Percentiles rank a stretch among this genome's conserved stretches.
Evolutionary conservation across 345 rosid species (phyloP).

Genomic region (Syzygium aqueum): DNA sequence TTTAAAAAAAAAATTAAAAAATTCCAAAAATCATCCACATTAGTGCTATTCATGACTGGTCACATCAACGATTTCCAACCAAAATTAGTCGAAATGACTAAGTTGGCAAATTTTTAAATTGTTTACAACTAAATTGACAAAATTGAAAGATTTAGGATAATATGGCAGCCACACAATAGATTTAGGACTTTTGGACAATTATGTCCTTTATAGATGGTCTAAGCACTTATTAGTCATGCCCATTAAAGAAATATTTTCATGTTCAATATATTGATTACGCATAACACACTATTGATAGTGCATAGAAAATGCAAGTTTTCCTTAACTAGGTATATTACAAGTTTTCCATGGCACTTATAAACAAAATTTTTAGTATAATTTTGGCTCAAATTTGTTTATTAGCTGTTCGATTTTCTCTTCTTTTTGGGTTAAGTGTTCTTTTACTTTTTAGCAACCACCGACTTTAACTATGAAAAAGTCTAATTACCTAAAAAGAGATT

Average conservation of each 20-base stretch:
- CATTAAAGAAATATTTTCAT: not conserved
- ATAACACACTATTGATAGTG: no score
- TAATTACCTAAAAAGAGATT: not conserved
- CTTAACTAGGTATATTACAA: not conserved
- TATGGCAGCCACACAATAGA: no score
- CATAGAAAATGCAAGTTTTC: not conserved
- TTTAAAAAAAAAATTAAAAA: no score
- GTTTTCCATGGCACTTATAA: not conserved
- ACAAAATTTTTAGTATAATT: not conserved
- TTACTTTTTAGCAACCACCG: not conserved
- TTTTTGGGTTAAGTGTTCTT: not conserved
- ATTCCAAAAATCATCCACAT: not conserved
- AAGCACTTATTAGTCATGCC: not conserved
- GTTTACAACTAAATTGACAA: no score
- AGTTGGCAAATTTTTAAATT: no score
- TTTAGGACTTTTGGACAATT: not conserved
- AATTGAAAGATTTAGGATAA: rapidly evolving
- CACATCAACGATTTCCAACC: rapidly evolving
- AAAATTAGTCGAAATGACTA: not conserved
- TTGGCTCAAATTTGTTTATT: not conserved
- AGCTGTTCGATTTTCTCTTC: not conserved
- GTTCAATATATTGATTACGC: not conserved
- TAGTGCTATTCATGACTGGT: not conserved
- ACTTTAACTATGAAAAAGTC: not conserved
- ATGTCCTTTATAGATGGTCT: not conserved